Evolutionary conservation across 1,284 basidiomycete genomes (phyloP), one percentile per base, ranked within the genome.

Genomic region (Ceratorhiza oryzae-sativae): DNA sequence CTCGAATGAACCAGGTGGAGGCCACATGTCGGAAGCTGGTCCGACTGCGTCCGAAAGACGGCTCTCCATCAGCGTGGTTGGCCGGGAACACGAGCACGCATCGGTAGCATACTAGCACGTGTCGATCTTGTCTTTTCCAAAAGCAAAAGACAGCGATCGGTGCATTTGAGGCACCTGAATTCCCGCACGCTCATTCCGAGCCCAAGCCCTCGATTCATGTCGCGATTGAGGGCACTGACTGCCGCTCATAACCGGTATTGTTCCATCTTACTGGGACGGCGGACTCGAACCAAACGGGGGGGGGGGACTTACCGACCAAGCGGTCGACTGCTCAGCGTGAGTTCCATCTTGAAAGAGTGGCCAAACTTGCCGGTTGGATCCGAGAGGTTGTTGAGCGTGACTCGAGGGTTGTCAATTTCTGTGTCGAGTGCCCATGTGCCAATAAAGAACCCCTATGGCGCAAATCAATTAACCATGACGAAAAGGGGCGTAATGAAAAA

Each of bases 311-410:
- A 81, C 80, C 90, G 84, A 15, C 94, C 94, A 13, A 92, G 79
- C 0, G 90, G 90, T 8, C 90, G 90, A 53, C 92, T 93, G n/a
- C 86, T 85, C 20, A 98, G 83, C 12, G 83, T 81, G 73, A 98
- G 86, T 13, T 85, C 86, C 94, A 98, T 97, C 77, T 88, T 87
- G 80, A 97, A 97, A 6, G 97, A 97, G 59, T 90, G 87, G 12
- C 82, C 80, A 71, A 71, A 73, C 74, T 74, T 77, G 78, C 74
- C 76, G 62, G 81, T 82, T 6, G 83, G 82, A 73, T 92, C 89
- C 27, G 86, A 78, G 72, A 93, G 86, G 76, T 90, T 86, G 46
- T 85, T 84, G 58, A 93, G 82, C 73, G 85, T 80, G 15, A 94
- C 82, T 2, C 27, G 81, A 85, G 10, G 84, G 89, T 23, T 82